Base-by-base conservation (phyloP, 306 rosid species). In the Rosa lucieae region DNA sequence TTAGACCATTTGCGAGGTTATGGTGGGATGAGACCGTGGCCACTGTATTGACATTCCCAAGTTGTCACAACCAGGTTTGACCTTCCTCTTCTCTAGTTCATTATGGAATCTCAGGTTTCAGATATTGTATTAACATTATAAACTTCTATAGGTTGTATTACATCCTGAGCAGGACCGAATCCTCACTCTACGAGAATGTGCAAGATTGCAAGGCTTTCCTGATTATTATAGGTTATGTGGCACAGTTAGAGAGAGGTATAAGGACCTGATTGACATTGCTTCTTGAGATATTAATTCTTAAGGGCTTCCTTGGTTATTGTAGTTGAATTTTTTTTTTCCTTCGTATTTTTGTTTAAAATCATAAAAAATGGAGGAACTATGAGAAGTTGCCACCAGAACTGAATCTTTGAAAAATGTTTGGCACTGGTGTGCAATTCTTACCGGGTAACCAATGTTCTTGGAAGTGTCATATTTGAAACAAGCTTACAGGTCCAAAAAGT, bases 11-110 rank as follows among this genome's bases (percentile, higher is more conserved):
- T 87, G 94, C 86, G 21, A 90, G 98, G 58, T 72, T 94, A 55
- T 94, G 98, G 98, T 94, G 98, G 97, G 98, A 94, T 72, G 98
- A 92, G 83, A 94, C 98, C 15, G 90, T 94, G 74, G 87, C 98
- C 53, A 94, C 97, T 4, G 98, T 94, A 13, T 78, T 94, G 53
- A 94, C 98, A 0, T 71, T 84, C 79, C 90, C 97, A 23, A 87
- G 85, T 70, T 92, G 93, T 77, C 97, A 89, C 75, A 90, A 83
- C 67, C 94, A 91, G 89, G 97, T 92, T 73, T 80, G 58, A 21
- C 74, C 58, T 43, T 77, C 48, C 53, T 80, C 37, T 39, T 65
- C 20, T 80, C 9, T 15, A 71, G 67, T 58, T 77, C 66, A 23
- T 15, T 14, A 21, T 66, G 72, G 39, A 40, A 55, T 55, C 62